A percentile compares a stretch with the other conserved stretches of the same genome.
phyloP scores from a whole-genome alignment of 169 alveolate species.

The Plasmodium vinckei region DNA sequence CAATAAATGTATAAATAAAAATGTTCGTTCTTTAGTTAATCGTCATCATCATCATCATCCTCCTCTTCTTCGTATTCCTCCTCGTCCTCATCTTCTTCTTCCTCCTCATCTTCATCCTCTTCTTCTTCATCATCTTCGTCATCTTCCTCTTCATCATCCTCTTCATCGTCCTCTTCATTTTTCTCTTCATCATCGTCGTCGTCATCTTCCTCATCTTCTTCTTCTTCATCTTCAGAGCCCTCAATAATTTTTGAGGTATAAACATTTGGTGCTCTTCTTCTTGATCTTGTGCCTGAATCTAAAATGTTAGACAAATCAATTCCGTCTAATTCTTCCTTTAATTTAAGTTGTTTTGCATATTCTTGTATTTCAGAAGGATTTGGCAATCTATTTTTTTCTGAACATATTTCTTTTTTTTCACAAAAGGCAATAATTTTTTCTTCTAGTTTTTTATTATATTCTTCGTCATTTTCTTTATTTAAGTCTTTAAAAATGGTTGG shows the following conservation, averaged over 20 bases:
- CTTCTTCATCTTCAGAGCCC: conserved; percentile 55
- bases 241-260: conserved; percentile 15
- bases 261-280: conserved; percentile 53
- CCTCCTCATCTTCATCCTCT: neutral
- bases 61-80: conserved; percentile 17
- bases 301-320: conserved; percentile 69
- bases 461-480: conserved; percentile 63
- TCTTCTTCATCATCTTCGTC: neutral
- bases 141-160: neutral
- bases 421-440: conserved; percentile 44
- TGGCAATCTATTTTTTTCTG: conserved; percentile 53
- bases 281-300: conserved; percentile 62
- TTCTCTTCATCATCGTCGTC: conserved; percentile 15
- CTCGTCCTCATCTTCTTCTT: neutral
- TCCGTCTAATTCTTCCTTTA: conserved; percentile 73
- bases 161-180: conserved; percentile 11
- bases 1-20: too few relatives aligned
- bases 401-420: conserved; percentile 62
- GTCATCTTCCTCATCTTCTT: conserved; percentile 23
- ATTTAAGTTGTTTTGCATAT: conserved; percentile 41
- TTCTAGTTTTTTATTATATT: conserved; percentile 57
- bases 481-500: conserved; percentile 71
- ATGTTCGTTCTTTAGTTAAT: neutral
- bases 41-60: conserved; percentile 17
- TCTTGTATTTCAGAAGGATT: conserved; percentile 64